Base-by-base conservation (phyloP, 177 flowering plant genomes). In the Telopea speciosissima region DNA sequence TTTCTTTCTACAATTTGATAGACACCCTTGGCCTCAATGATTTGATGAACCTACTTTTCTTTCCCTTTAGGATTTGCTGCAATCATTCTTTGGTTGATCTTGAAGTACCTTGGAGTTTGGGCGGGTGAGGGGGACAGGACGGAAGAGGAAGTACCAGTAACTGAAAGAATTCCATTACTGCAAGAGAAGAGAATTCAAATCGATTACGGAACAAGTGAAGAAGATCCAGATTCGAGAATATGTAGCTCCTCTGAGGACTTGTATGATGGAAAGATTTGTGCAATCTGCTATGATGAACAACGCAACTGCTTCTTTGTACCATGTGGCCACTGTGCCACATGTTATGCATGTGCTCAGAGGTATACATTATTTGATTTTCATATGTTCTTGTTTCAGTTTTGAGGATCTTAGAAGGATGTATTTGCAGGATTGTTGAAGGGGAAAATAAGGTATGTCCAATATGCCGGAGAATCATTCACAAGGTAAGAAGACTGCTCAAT, bases 241-340 rank as follows among this genome's bases (percentile, higher is more conserved):
- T 73, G 75, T 59, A 71, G 77, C 66, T 77, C 89, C 24, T 80
- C 84, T 0, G 84, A 81, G 56, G 87, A 85, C 25, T 72, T 86
- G 66, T 86, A 88, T 67, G 88, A 88, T 75, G 90, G 84, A 59
- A 86, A 85, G 76, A 80, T 88, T 17, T 86, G 89, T 67, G 85
- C 79, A 6, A 85, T 88, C 65, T 88, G 92, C 66, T 88, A 81
- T 13, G 87, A 88, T 24, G 77, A 76, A 66, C 80, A 54, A 16
- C 81, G 90, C 17, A 85, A 86, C 61, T 80, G 87, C 73, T 88
- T 88, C 81, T 86, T 88, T 25, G 83, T 86, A 77, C 92, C 92
- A 11, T 86, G 92, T 70, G 92, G 92, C n/a, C 92, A 88, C 49
- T 83, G 87, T 70, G 92, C 90, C 14, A 83, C 90, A 2, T 88